Evolutionary conservation across 129 eudicot species (phyloP), one percentile per base, ranked within the genome.

Genomic region (Logfia minima): DNA sequence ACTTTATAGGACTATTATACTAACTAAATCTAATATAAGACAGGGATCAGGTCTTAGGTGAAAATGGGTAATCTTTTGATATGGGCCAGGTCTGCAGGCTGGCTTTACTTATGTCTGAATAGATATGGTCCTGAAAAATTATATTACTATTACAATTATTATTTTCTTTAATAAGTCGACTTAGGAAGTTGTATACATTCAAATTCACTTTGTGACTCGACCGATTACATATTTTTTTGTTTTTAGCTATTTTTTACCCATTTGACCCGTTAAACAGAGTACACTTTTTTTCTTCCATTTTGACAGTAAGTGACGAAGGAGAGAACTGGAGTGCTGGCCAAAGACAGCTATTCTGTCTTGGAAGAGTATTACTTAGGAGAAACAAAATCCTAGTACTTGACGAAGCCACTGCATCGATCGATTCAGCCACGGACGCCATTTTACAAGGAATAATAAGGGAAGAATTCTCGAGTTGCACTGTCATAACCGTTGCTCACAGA

Each of bases 391-490:
- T 90, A 35, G 87, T 92, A 19, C 86, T 92, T 0, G 98, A 92
- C 81, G 98, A 92, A 80, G 98, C 98, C n/a, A 92, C 98, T 0
- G 98, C 96, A 21, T 92, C 98, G 4, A 85, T 92, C 3, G 98
- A 92, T 83, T 86, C 93, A 3, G 66, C 87, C 13, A 92, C 98
- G 0, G 90, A 92, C 74, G 81, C 85, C 28, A 82, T 88, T 71
- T 31, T 92, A 26, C 96, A 92, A 73, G 85, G 41, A 45, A 90
- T 88, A 8, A 90, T 90, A 7, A 84, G 91, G n/a, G 76, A 86
- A 71, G 91, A 92, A 48, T 89, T 87, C 63, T 71, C 87, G 0
- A 45, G 68, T 16, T 90, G 96, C 83, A 92, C 98, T 0, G 90
- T 92, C 0, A 74, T 89, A 67, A 92, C 96, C 0, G 84, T 92